These are phyloP conservation scores for Aspergillus egyptiacus DNA, from an alignment of 495 filamentous ascomycete species.

Conservation along the genomic window DNA sequence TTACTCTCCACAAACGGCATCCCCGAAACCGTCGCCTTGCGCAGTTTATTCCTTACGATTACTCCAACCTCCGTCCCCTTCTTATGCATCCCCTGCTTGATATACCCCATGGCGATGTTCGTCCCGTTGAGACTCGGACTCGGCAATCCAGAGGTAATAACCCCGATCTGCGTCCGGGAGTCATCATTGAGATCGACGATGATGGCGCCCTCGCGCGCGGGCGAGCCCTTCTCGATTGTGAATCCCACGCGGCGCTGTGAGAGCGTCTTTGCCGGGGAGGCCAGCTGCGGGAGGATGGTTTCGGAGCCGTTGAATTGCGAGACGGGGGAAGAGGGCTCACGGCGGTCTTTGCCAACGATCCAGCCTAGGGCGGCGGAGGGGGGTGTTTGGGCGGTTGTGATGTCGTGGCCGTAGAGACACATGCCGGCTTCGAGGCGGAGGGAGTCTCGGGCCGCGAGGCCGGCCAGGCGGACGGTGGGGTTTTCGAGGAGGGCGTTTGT, in stretches of 20 bases:
- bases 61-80: slow-evolving; percentile 78
- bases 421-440: slow-evolving; percentile 92
- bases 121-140: slow-evolving; percentile 74
- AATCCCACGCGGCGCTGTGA: slow-evolving; percentile 71
- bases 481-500: slow-evolving; percentile 59
- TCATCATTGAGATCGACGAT: slow-evolving; percentile 58
- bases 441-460: slow-evolving; percentile 85
- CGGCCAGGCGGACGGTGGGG: slow-evolving; percentile 68
- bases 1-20: slow-evolving; percentile 91
- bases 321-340: slow-evolving; percentile 41
- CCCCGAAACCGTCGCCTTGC: slow-evolving; percentile 74
- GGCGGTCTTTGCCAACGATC: slow-evolving; percentile 75
- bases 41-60: slow-evolving; percentile 71
- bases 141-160: slow-evolving; percentile 86
- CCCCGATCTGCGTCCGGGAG: slow-evolving; percentile 50
- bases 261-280: slow-evolving; percentile 58
- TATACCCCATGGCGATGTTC: slow-evolving; percentile 96
- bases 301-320: slow-evolving; percentile 67
- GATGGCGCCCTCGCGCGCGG: slow-evolving; percentile 82
- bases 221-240: slow-evolving; percentile 72
- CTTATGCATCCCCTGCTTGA: slow-evolving; percentile 78
- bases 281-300: slow-evolving; percentile 65
- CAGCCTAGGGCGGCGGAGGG: slow-evolving; percentile 78
- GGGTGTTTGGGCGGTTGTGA: slow-evolving; percentile 83
- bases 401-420: slow-evolving; percentile 97